Evolutionary conservation across 768 basidiomycete species (phyloP), one percentile per base, ranked within the genome.

Genomic region (Favolaschia claudopus): DNA sequence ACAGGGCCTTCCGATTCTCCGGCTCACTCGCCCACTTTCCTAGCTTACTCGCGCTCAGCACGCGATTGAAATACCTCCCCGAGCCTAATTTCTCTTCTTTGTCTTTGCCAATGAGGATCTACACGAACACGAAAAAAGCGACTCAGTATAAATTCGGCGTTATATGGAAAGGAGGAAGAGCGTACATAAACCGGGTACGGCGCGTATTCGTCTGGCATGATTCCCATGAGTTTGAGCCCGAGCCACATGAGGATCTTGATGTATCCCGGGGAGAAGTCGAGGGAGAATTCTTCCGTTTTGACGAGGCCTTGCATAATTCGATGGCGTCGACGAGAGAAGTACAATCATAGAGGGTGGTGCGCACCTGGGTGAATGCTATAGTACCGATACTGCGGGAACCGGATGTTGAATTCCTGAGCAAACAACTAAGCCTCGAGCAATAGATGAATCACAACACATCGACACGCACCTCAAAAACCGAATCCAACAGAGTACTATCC

Each of bases 331-430:
- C 28, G 7, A 29, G 7, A 31, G 28, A 20, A 5, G 15, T 4
- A 45, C 3, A 13, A 29, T 29, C 28, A 7, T 4, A 28, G 5
- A n/a, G 25, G 28, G 19, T 10, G 27, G 28, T 2, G 6, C 51
- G 8, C 3, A 44, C 52, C 53, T 15, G 55, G 55, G 2, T 22
- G 44, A 8, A 57, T 36, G 27, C 34, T 39, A 42, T 27, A 50
- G 25, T 49, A 49, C 14, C 55, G 55, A 34, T 57, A 43, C 37
- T 43, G 46, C 13, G 55, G 55, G 31, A 48, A 57, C 31, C 55
- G 55, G n/a, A 27, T 34, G 27, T 42, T 57, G 32, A 57, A 10
- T 36, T 57, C 55, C 55, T 48, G 39, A n/a, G 8, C 24, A 2
- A 9, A 5, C 13, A 33, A 22, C 8, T 7, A 13, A 15, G 22